A percentile compares a stretch with the other conserved stretches of the same genome.
Evolutionary conservation across 2,329 filamentous ascomycete genomes (phyloP).

Genomic region (Beauveria sp.): DNA sequence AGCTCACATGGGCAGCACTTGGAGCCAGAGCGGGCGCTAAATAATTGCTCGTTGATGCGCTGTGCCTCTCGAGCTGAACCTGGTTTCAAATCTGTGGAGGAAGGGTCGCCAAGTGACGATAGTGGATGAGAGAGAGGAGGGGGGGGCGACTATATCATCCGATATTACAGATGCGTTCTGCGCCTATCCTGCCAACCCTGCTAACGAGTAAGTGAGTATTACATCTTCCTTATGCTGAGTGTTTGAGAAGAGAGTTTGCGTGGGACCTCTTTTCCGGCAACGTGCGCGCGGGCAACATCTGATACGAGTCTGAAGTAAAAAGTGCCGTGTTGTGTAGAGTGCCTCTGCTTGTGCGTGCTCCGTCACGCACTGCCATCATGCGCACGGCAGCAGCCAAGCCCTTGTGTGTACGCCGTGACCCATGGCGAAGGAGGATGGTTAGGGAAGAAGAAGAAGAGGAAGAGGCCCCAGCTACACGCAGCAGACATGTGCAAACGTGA

Average conservation of each 20-base stretch:
- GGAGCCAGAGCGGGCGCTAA: neutral
- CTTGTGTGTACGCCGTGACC: neutral
- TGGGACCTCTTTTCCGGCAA: neutral
- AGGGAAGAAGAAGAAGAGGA: too few relatives aligned
- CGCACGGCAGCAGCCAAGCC: neutral
- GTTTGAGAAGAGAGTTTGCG: neutral
- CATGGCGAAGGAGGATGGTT: too few relatives aligned
- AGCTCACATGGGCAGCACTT: neutral
- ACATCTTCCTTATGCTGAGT: neutral
- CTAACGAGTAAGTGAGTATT: too few relatives aligned
- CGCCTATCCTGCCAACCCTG: neutral
- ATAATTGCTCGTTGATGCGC: neutral
- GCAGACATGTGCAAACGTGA: neutral
- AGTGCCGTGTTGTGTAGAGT: neutral
- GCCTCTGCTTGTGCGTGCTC: neutral
- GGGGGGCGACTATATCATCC: neutral
- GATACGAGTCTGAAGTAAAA: neutral
- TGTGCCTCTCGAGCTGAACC: neutral
- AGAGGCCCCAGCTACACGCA: too few relatives aligned
- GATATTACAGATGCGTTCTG: neutral
- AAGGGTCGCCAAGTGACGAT: neutral
- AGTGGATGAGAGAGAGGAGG: neutral
- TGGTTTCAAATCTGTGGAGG: conserved; percentile 8
- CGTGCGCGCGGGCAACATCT: neutral
- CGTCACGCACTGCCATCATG: neutral